Percentiles rank a stretch among this genome's conserved stretches.
These are phyloP conservation scores for Decorospora gaudefroyi DNA, from an alignment of 2,329 filamentous ascomycete genomes.

Conservation along the genomic window DNA sequence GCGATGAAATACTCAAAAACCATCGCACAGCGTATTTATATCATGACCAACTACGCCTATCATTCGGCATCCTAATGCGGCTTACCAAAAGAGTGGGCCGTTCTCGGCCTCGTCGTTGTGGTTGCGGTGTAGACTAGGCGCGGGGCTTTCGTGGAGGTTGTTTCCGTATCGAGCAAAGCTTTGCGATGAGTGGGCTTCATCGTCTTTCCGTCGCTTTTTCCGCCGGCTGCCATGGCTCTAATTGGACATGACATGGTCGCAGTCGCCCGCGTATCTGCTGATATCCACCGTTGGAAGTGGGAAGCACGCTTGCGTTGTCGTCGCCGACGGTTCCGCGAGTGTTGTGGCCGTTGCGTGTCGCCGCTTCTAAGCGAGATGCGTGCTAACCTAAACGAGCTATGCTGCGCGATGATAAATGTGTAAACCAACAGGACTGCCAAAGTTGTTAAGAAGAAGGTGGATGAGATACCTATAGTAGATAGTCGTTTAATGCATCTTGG, in stretches of 20 bases:
- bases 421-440: neutral
- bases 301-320: conserved; percentile 6
- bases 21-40: conserved; percentile 23
- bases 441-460: too few relatives aligned
- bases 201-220: conserved; percentile 23
- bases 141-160: conserved; percentile 36
- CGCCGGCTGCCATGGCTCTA: conserved; percentile 33
- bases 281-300: conserved; percentile 10
- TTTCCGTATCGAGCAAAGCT: conserved; percentile 37
- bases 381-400: conserved; percentile 8
- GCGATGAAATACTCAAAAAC: conserved; percentile 11
- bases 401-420: conserved; percentile 8
- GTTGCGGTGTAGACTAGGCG: conserved; percentile 25
- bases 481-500: too few relatives aligned
- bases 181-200: conserved; percentile 26
- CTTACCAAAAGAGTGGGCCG: conserved; percentile 20
- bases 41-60: conserved; percentile 14
- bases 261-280: conserved; percentile 22
- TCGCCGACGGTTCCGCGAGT: conserved; percentile 18
- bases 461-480: too few relatives aligned
- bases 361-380: conserved; percentile 18
- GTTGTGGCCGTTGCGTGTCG: conserved; percentile 1
- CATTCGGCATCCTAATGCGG: conserved; percentile 11
- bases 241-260: conserved; percentile 24
- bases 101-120: conserved; percentile 27